Evolutionary conservation across 192 early-diverging fungal species (phyloP).

Genomic region (Coemansia aciculifera): DNA sequence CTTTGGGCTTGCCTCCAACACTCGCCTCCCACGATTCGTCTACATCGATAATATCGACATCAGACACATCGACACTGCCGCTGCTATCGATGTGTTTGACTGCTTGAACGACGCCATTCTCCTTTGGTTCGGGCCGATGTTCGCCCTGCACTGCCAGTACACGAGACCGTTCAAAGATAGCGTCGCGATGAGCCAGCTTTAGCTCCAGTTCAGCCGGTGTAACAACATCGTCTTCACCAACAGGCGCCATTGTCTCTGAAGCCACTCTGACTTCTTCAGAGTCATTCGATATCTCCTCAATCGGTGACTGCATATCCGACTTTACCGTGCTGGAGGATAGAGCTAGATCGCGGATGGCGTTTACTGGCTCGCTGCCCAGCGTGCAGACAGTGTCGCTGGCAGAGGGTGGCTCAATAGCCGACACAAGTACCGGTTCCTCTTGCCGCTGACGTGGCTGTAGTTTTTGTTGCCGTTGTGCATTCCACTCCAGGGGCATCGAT

Average conservation of each 20-base stretch:
- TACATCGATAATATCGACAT: not conserved
- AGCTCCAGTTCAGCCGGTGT: not conserved
- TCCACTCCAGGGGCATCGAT: not conserved
- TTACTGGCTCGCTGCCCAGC: not conserved
- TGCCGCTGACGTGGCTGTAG: not conserved
- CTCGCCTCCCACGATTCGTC: not conserved
- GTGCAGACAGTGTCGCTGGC: not conserved
- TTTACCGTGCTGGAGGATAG: not conserved
- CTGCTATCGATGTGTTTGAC: slow-evolving; percentile 1
- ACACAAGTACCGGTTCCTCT: not conserved
- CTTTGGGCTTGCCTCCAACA: not conserved
- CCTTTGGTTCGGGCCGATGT: not conserved
- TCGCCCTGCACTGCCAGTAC: not conserved
- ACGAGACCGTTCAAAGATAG: slow-evolving; percentile 4
- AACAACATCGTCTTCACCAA: not conserved
- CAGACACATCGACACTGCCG: not conserved
- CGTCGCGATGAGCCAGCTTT: not conserved
- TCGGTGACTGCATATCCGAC: not conserved
- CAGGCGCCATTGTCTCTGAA: not conserved
- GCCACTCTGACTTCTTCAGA: not conserved
- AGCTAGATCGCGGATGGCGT: not conserved
- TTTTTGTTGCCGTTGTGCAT: not conserved
- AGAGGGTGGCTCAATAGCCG: not conserved
- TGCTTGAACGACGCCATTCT: not conserved
- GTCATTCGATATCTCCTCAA: not conserved